These are phyloP conservation scores for Hypoxylon sp. DNA, from an alignment of 2,329 filamentous ascomycete species.

Conservation along the genomic window DNA sequence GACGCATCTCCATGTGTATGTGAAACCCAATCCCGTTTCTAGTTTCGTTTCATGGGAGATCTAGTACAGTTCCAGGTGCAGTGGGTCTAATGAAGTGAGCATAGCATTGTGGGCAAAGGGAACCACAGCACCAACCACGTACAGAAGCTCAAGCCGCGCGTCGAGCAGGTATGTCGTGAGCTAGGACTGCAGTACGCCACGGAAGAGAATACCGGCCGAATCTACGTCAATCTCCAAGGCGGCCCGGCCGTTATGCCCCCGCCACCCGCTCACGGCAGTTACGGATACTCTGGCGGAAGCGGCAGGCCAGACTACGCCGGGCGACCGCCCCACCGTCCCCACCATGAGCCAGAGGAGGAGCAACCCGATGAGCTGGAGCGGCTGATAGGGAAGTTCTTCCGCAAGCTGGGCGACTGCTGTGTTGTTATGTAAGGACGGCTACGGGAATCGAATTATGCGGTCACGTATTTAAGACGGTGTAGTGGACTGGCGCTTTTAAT, in stretches of 20 bases:
- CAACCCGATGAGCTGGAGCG: constrained; percentile 73
- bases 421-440: constrained; percentile 73
- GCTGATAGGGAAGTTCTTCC: constrained; percentile 70
- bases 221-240: constrained; percentile 88
- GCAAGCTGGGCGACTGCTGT: constrained; percentile 78
- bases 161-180: constrained; percentile 88
- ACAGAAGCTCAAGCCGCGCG: constrained; percentile 95
- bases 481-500: constrained; percentile 4
- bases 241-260: constrained; percentile 68
- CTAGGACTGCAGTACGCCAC: constrained; percentile 85
- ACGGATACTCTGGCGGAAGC: constrained; percentile 54
- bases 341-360: constrained; percentile 63
- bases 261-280: constrained; percentile 55
- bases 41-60: too few relatives aligned
- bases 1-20: constrained; percentile 84
- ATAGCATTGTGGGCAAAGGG: constrained; percentile 89
- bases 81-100: not conserved
- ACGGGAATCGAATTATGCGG: not conserved
- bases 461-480: not conserved
- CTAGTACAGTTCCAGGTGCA: not conserved
- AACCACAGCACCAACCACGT: constrained; percentile 86
- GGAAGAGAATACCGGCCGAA: constrained; percentile 87
- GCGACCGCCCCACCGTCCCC: constrained; percentile 61
- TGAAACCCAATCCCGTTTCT: constrained; percentile 22
- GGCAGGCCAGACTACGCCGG: constrained; percentile 54